Base-by-base conservation (phyloP, 2,329 filamentous ascomycete species). In the Xylariaceae sp. region DNA sequence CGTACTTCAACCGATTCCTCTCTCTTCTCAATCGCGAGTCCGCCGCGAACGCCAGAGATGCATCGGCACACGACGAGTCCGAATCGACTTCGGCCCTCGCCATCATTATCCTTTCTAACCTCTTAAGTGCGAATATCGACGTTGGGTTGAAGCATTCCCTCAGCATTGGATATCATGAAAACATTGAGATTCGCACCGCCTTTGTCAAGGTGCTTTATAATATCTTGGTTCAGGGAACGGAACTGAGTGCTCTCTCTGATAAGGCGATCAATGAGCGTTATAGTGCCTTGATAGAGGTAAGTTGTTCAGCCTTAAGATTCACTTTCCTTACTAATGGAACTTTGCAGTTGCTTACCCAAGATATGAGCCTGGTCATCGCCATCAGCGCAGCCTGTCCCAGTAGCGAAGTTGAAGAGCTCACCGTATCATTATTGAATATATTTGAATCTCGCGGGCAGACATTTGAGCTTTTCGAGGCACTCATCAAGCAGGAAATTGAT, bases 131-230 rank as follows among this genome's bases (percentile, higher is more conserved):
- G 2, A 88, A 88, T 60, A 86, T 88, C 34, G 85, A 88, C 61
- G 84, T 88, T 39, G 85, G 85, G 2, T 70, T 88, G 47, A 87
- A 88, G 65, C 83, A 87, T 65, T 87, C 84, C 2, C 71, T 88
- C 11, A 84, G 81, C 57, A 86, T 88, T 56, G 85, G 85, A 9
- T 88, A 88, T 64, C 83, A 88, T 62, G 83, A 86, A 62, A 86
- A 86, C 62, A 73, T 85, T 34, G 83, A 87, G 61, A 86, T 87
- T 55, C 77, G 85, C 50, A 86, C 83, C 4, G 85, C 85, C 1
- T 87, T 88, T 64, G 80, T 88, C 56, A 85, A 83, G 60, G 85
- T 88, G 12, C 74, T 88, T 4, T 86, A 83, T 65, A 87, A 87
- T 65, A 87, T 88, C 51, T 69, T 88, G 12, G 78, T 85, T n/a